Evolutionary conservation across 2,329 filamentous ascomycete species (phyloP).

Genomic region (Xylaria sp.): DNA sequence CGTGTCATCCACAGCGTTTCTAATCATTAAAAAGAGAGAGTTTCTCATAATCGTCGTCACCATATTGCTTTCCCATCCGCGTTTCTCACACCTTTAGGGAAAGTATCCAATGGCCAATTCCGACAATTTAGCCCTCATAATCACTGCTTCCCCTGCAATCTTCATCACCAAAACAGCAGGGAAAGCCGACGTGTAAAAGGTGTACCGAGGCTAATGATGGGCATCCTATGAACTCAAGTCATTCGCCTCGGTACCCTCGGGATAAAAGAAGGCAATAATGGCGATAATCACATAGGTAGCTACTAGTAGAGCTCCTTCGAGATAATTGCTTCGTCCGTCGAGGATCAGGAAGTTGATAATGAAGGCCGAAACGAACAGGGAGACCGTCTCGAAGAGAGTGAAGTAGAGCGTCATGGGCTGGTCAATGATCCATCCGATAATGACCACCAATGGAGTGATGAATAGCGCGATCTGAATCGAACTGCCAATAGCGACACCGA

Average conservation of each 20-base stretch:
- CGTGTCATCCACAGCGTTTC: not conserved
- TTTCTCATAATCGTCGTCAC: not conserved
- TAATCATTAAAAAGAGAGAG: not conserved
- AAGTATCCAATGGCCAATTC: not conserved
- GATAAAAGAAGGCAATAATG: slow-evolving; percentile 63
- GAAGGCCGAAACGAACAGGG: slow-evolving; percentile 75
- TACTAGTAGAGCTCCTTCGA: slow-evolving; percentile 68
- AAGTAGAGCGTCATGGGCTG: slow-evolving; percentile 77
- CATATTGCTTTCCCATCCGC: not conserved
- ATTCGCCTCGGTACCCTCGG: slow-evolving; percentile 45
- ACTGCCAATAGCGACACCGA: slow-evolving; percentile 65
- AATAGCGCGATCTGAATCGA: slow-evolving; percentile 70
- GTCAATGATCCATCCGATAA: slow-evolving; percentile 64
- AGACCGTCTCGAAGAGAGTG: slow-evolving; percentile 82
- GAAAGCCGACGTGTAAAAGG: not conserved
- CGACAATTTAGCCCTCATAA: not conserved
- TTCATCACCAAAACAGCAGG: not conserved
- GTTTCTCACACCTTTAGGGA: not conserved
- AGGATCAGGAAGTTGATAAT: slow-evolving; percentile 85
- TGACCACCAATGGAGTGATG: slow-evolving; percentile 63
- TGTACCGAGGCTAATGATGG: not conserved
- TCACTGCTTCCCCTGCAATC: not conserved
- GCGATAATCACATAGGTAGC: slow-evolving; percentile 64
- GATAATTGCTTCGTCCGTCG: slow-evolving; percentile 80
- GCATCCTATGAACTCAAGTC: slow-evolving; percentile 25